These are phyloP conservation scores for Brasenia schreberi DNA, from an alignment of 164 flowering plant genomes.

Conservation along the genomic window DNA sequence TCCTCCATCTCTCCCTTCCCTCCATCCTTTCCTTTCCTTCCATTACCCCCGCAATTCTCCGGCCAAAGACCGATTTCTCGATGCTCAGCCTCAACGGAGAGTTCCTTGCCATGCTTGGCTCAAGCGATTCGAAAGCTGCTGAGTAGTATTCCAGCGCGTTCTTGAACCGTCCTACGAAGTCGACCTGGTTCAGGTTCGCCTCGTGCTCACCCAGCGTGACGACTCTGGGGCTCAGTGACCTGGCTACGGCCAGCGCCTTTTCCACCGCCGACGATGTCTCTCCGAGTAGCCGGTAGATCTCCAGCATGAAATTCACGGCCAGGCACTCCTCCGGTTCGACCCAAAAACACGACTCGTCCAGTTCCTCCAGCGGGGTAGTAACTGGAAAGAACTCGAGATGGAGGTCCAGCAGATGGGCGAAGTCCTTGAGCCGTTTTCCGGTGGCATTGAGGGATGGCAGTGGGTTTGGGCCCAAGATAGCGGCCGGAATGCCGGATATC, in stretches of 20 bases:
- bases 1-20: slow-evolving; percentile 51
- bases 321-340: slow-evolving; percentile 48
- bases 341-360: slow-evolving; percentile 44
- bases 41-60: slow-evolving; percentile 46
- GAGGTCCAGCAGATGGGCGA: slow-evolving; percentile 56
- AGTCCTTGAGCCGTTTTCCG: slow-evolving; percentile 61
- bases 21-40: slow-evolving; percentile 48
- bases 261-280: slow-evolving; percentile 36
- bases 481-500: slow-evolving; percentile 78
- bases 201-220: slow-evolving; percentile 89
- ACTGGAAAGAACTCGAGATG: slow-evolving; percentile 71
- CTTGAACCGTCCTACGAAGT: slow-evolving; percentile 40
- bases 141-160: slow-evolving; percentile 56
- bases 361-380: slow-evolving; percentile 43
- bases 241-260: slow-evolving; percentile 42
- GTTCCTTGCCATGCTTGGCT: slow-evolving; percentile 52
- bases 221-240: slow-evolving; percentile 49
- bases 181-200: slow-evolving; percentile 42
- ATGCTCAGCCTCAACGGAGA: slow-evolving; percentile 44
- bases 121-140: slow-evolving; percentile 79
- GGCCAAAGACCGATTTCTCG: slow-evolving; percentile 53
- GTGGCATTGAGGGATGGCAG: slow-evolving; percentile 43
- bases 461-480: slow-evolving; percentile 41
- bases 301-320: slow-evolving; percentile 88
- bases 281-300: slow-evolving; percentile 56